Evolutionary conservation across 192 early-diverging fungal species (phyloP).

Genomic region (Oehlia diaphana): DNA sequence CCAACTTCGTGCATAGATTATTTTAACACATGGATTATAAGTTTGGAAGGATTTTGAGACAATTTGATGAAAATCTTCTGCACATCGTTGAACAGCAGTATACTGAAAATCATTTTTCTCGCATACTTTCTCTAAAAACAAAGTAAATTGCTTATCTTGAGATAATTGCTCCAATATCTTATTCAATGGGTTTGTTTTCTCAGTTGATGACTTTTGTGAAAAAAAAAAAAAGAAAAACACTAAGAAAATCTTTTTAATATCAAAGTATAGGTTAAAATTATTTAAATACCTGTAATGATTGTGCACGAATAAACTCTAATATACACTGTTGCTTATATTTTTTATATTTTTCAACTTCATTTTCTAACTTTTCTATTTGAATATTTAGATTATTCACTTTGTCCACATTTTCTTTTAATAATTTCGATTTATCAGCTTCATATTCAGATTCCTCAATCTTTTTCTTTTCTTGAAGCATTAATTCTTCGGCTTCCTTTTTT

Average conservation of each 20-base stretch:
- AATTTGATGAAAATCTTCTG: neutral
- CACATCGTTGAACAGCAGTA: conserved; percentile 1
- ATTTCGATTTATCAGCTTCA: too few species aligned
- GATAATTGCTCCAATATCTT: neutral
- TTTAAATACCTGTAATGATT: too few species aligned
- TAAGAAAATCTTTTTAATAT: neutral
- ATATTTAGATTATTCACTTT: too few species aligned
- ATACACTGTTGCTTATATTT: too few species aligned
- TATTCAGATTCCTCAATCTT: too few species aligned
- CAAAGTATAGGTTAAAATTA: too few species aligned
- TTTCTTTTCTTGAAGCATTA: too few species aligned
- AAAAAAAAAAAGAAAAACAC: neutral
- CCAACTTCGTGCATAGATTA: neutral
- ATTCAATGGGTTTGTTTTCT: neutral
- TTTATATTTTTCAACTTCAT: too few species aligned
- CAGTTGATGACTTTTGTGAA: neutral
- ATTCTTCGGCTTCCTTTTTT: too few species aligned
- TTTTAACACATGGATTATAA: neutral
- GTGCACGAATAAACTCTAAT: too few species aligned
- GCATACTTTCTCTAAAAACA: neutral
- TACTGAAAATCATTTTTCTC: neutral
- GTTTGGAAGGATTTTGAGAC: neutral
- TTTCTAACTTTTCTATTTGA: too few species aligned
- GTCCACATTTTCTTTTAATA: too few species aligned
- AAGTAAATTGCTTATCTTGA: neutral